Conservation (phyloP, 176 grass and related monocot species). For the Miscanthus lutarioriparius region DNA sequence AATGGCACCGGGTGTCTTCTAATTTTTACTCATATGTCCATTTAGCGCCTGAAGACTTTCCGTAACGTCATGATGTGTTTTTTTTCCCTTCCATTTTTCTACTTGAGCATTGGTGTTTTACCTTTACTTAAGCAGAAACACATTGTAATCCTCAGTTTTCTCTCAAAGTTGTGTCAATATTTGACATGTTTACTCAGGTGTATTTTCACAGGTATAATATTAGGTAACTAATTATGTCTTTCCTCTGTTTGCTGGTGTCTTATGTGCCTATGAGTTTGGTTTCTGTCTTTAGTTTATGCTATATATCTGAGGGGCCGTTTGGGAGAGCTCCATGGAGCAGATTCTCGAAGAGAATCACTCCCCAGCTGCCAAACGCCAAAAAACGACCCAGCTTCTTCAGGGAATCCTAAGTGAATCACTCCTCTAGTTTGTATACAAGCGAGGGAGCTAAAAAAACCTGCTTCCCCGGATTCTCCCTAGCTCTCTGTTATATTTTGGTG, state of each 20-base stretch:
- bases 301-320: too few relatives aligned
- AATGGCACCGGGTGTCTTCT: background rate
- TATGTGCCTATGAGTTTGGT: background rate
- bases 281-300: background rate
- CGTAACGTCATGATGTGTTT: background rate
- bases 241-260: background rate
- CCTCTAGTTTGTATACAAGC: too few relatives aligned
- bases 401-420: too few relatives aligned
- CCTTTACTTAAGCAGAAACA: background rate
- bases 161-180: background rate
- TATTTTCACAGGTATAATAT: background rate
- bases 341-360: too few relatives aligned
- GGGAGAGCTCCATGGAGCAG: too few relatives aligned
- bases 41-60: background rate
- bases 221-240: background rate
- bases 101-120: background rate
- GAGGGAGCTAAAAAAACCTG: too few relatives aligned
- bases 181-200: background rate
- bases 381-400: too few relatives aligned
- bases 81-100: background rate
- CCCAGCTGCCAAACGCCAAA: too few relatives aligned
- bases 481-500: too few relatives aligned
- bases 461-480: too few relatives aligned
- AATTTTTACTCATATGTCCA: background rate
- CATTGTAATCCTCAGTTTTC: background rate